A percentile compares a stretch with the other conserved stretches of the same genome.
Conservation (phyloP, 2,329 filamentous ascomycete species). For the Madurella fahalii region DNA sequence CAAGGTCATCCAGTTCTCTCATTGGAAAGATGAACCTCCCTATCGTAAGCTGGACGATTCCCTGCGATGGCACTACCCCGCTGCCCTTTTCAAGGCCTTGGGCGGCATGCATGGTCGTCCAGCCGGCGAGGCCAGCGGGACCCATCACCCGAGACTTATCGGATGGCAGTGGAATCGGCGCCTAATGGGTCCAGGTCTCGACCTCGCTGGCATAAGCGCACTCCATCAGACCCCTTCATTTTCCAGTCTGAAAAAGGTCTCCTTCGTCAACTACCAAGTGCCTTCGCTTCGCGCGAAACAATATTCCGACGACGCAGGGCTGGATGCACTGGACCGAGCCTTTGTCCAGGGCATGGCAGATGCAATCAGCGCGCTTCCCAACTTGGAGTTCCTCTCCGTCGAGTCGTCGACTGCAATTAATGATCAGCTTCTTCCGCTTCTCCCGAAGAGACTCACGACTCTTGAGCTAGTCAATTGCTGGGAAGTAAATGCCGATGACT, state of each 20-base stretch:
- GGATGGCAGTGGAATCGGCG: conserved; percentile 61
- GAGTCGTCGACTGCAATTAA: conserved; percentile 72
- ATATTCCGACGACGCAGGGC: conserved; percentile 40
- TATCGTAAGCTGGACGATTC: conserved; percentile 55
- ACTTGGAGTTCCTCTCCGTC: conserved; percentile 65
- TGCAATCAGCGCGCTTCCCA: conserved; percentile 50
- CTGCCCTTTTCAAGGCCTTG: conserved; percentile 61
- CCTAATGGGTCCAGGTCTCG: conserved; percentile 43
- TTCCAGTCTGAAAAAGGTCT: conserved; percentile 49
- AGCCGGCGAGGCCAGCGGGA: conserved; percentile 35
- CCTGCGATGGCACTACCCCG: conserved; percentile 67
- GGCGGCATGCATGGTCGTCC: conserved; percentile 41
- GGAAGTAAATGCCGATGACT: conserved; percentile 62
- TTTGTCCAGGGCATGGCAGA: conserved; percentile 40
- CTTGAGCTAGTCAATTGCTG: conserved; percentile 78
- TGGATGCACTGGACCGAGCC: conserved; percentile 34
- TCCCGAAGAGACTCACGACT: conserved; percentile 63
- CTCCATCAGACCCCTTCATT: conserved; percentile 58
- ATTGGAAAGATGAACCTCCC: conserved; percentile 63
- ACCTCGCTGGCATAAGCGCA: conserved; percentile 45
- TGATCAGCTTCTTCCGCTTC: conserved; percentile 59
- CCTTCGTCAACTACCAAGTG: conserved; percentile 61
- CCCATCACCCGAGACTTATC: conserved; percentile 8
- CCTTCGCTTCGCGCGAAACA: conserved; percentile 44
- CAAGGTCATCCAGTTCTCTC: conserved; percentile 66